Base-by-base conservation (phyloP, 169 alveolate species). In the Plasmodium gonderi region DNA sequence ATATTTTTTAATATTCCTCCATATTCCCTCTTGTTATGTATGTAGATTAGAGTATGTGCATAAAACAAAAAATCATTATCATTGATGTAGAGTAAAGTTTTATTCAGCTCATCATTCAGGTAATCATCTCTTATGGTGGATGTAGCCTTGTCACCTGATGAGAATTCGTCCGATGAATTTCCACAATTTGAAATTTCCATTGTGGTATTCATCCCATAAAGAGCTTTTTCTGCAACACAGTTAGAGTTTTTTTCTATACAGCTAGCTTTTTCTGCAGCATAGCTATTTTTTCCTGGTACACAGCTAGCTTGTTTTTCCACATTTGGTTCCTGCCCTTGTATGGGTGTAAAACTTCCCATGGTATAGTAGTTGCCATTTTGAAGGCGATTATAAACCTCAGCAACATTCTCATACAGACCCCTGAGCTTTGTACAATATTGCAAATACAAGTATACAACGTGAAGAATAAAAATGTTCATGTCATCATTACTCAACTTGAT, bases 21-120 rank as follows among this genome's bases (percentile, higher is more conserved):
- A 78, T 54, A 87, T 45, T 75, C 75, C 23, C 29, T 42, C 68
- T 87, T 87, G 67, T 74, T 44, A 68, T 87, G 89, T 20, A 87
- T 87, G 67, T 54, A 87, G 29, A 87, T 76, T 76, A 87, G 79
- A 11, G 79, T 65, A 31, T 87, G 93, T 5, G 93, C 31, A 68
- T 87, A 72, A 67, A 85, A 85, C n/a, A 85, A 77, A 42, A 75
- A 74, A 47, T 85, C 92, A 31, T 75, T 42, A 68, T 87, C 93
- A 45, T 60, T 87, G 68, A 87, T 87, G 44, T 87, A 78, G 23
- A 42, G 42, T n/a, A n/a, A n/a, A n/a, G n/a, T n/a, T n/a, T n/a
- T n/a, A n/a, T n/a, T n/a, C 51, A 87, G 45, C 47, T 42, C 67
- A 5, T 74, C 79, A 68, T 60, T 40, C 20, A 54, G 80, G 67